Conservation (phyloP, 2,329 filamentous ascomycete genomes). For the Colletotrichum euphorbiae region DNA sequence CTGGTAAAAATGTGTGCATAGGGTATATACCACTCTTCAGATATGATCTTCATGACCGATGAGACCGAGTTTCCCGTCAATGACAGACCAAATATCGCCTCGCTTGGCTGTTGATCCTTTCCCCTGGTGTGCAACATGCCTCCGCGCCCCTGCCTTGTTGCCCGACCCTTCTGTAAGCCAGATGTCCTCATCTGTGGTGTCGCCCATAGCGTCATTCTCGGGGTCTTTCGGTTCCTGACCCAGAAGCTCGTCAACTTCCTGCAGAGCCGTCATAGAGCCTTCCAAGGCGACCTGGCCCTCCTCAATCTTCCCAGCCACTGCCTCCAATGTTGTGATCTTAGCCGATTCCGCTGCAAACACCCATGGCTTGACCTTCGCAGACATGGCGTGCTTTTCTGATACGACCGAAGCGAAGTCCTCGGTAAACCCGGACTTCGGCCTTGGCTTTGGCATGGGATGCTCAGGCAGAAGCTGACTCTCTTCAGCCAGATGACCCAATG, state of each 20-base stretch:
- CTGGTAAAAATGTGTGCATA: conserved; percentile 20
- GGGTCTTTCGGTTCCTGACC: conserved; percentile 49
- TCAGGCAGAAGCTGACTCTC: conserved; percentile 71
- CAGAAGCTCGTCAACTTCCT: conserved; percentile 62
- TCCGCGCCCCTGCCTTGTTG: conserved; percentile 44
- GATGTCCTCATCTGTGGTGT: conserved; percentile 47
- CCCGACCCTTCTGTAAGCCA: conserved; percentile 52
- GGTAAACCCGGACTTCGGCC: conserved; percentile 55
- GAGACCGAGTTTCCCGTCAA: conserved; percentile 67
- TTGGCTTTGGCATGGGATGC: conserved; percentile 57
- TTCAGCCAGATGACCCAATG: conserved; percentile 66
- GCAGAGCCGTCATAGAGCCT: conserved; percentile 60
- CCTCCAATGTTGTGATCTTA: conserved; percentile 68
- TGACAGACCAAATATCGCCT: conserved; percentile 61
- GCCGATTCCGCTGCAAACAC: conserved; percentile 69
- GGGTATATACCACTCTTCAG: conserved; percentile 28
- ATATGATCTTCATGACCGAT: conserved; percentile 53
- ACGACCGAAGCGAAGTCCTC: conserved; percentile 53
- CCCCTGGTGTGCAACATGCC: conserved; percentile 40
- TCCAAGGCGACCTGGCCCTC: conserved; percentile 68
- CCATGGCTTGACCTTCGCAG: conserved; percentile 66
- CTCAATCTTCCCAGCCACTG: conserved; percentile 70
- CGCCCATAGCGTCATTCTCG: conserved; percentile 41
- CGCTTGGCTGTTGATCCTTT: conserved; percentile 43
- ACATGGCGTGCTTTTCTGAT: conserved; percentile 54